Evolutionary conservation across 2,329 filamentous ascomycete genomes (phyloP).

Genomic region (Sporothrix euskadiensis): DNA sequence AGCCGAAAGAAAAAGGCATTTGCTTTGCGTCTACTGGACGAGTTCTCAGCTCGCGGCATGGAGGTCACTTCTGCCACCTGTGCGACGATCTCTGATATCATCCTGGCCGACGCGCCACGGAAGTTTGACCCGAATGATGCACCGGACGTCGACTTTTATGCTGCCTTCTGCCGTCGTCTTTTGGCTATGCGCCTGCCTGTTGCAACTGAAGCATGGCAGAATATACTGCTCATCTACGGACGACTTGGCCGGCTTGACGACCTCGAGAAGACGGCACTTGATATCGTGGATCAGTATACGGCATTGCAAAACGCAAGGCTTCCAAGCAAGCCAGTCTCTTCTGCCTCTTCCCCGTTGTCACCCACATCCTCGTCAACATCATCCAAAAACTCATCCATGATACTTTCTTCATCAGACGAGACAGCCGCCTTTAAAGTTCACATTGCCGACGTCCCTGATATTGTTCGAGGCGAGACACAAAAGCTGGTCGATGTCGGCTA

Average conservation of each 20-base stretch:
- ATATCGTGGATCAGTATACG: constrained; percentile 46
- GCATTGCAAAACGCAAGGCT: constrained; percentile 30
- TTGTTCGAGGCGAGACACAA: constrained; percentile 35
- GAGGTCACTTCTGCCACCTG: constrained; percentile 37
- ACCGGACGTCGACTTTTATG: constrained; percentile 38
- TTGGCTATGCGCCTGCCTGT: constrained; percentile 45
- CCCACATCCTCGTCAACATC: background rate
- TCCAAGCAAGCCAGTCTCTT: background rate
- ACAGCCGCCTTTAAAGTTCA: constrained; percentile 48
- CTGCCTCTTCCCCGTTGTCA: background rate
- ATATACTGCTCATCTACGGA: constrained; percentile 48
- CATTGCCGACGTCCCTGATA: constrained; percentile 45
- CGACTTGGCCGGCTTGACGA: constrained; percentile 48
- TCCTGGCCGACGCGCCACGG: constrained; percentile 38
- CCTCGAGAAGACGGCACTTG: constrained; percentile 48
- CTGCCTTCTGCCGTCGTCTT: constrained; percentile 42
- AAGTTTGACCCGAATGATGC: constrained; percentile 33
- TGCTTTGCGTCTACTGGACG: constrained; percentile 42
- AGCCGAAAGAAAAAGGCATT: constrained; percentile 33
- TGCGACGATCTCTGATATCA: constrained; percentile 36
- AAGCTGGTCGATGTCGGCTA: constrained; percentile 36
- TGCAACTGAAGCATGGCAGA: constrained; percentile 46
- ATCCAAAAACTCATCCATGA: background rate
- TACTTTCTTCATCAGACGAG: constrained; percentile 32
- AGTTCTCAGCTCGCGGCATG: constrained; percentile 43